Conservation (phyloP, 768 basidiomycete species). For the Pulveroboletus ravenelii region DNA sequence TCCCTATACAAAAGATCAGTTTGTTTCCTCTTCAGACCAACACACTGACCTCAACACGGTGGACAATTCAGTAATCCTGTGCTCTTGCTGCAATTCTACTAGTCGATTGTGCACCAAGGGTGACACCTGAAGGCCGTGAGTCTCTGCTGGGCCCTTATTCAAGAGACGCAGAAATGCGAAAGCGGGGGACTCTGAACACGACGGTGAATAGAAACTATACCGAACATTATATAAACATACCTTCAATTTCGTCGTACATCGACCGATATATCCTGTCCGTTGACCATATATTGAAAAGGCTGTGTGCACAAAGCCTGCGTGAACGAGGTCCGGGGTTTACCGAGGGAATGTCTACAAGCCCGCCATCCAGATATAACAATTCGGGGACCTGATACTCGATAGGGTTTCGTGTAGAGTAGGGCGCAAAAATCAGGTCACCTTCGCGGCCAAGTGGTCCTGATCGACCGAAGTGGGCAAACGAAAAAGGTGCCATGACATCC, state of each 20-base stretch:
- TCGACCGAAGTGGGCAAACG: conserved; percentile 78
- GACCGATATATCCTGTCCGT: conserved; percentile 75
- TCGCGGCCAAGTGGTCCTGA: conserved; percentile 83
- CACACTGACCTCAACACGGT: conserved; percentile 42
- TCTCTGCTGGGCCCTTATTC: conserved; percentile 58
- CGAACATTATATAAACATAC: conserved; percentile 34
- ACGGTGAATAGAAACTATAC: background rate
- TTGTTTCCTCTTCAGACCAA: background rate
- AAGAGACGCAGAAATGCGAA: conserved; percentile 81
- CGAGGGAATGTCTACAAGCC: conserved; percentile 60
- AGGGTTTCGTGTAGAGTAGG: conserved; percentile 85
- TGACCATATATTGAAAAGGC: conserved; percentile 88
- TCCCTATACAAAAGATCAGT: conserved; percentile 18
- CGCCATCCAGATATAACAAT: conserved; percentile 74
- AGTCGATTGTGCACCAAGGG: conserved; percentile 58
- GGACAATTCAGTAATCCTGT: conserved; percentile 34
- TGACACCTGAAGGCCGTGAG: conserved; percentile 54
- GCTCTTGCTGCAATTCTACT: conserved; percentile 43
- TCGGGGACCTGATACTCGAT: conserved; percentile 76
- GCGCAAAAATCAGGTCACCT: conserved; percentile 74
- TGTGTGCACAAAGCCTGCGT: conserved; percentile 53
- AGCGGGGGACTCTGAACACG: conserved; percentile 41
- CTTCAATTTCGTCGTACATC: conserved; percentile 48
- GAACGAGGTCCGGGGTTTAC: conserved; percentile 45
- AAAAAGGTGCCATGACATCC: conserved; percentile 90